phyloP scores from a whole-genome alignment of 139 green algal genomes.

The Yamagishiella unicocca region DNA sequence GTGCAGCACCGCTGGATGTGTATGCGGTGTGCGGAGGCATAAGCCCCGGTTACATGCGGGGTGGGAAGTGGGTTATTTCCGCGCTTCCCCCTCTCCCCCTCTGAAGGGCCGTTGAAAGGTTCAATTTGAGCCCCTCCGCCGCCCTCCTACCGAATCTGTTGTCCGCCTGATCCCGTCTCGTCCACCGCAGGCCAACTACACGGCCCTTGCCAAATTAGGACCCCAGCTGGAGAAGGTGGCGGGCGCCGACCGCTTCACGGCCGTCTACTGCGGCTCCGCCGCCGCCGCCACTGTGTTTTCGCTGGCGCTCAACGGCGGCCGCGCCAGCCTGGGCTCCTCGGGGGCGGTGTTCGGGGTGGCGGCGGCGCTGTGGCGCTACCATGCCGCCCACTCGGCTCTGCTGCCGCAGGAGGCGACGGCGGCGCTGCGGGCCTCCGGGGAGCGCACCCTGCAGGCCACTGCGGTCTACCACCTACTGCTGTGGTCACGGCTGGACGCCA shows the following conservation, averaged over 20 bases:
- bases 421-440: not conserved
- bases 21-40: not conserved
- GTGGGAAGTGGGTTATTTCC: not conserved
- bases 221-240: slow-evolving; percentile 26
- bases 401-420: slow-evolving; percentile 3
- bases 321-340: slow-evolving; percentile 10
- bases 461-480: slow-evolving; percentile 4
- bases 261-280: not conserved
- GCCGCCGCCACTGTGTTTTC: slow-evolving; percentile 15
- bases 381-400: not conserved
- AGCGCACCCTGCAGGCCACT: not conserved
- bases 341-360: slow-evolving; percentile 15
- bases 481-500: slow-evolving; percentile 28
- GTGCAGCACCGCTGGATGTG: not conserved
- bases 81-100: not conserved
- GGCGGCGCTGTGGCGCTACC: slow-evolving; percentile 21
- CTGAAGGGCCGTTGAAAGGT: not conserved
- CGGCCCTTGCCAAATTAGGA: slow-evolving; percentile 1
- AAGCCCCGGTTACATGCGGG: not conserved
- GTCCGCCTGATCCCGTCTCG: not conserved
- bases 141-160: not conserved
- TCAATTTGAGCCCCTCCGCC: not conserved
- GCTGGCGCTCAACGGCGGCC: slow-evolving; percentile 38
- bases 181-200: slow-evolving; percentile 25
- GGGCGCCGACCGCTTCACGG: slow-evolving; percentile 4